These are phyloP conservation scores for Leccinum arenicola DNA, from an alignment of 768 basidiomycete genomes.

Conservation along the genomic window DNA sequence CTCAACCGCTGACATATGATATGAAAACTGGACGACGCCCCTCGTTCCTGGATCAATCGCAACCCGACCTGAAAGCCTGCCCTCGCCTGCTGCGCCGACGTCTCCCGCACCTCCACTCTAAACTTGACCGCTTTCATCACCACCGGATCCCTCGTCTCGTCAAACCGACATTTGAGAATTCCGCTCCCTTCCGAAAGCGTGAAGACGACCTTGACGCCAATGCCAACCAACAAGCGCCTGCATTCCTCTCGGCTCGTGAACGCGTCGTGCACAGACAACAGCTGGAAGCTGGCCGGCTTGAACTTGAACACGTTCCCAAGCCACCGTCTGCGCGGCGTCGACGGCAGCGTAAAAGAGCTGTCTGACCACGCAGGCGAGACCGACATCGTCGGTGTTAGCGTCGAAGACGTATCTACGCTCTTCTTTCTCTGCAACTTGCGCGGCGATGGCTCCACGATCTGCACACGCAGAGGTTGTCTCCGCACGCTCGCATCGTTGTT, in stretches of 20 bases:
- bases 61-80: conserved; percentile 58
- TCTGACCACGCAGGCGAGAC: conserved; percentile 46
- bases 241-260: conserved; percentile 73
- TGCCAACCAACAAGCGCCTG: conserved; percentile 62
- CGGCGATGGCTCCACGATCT: conserved; percentile 51
- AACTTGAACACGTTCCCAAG: conserved; percentile 86
- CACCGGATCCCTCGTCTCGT: conserved; percentile 59
- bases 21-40: conserved; percentile 80
- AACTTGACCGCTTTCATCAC: conserved; percentile 74
- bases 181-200: conserved; percentile 62
- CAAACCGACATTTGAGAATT: conserved; percentile 72
- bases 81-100: conserved; percentile 37
- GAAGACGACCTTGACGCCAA: conserved; percentile 68
- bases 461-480: conserved; percentile 35
- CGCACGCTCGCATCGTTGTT: conserved; percentile 24
- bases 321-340: conserved; percentile 65
- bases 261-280: conserved; percentile 58
- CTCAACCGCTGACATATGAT: conserved; percentile 64
- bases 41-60: conserved; percentile 79
- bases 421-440: conserved; percentile 36
- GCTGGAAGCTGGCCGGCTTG: conserved; percentile 58
- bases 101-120: conserved; percentile 68
- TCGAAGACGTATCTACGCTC: conserved; percentile 12
- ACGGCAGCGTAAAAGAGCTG: conserved; percentile 42
- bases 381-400: conserved; percentile 13